These are phyloP conservation scores for Madurella fahalii DNA, from an alignment of 2,329 filamentous ascomycete genomes.

Conservation along the genomic window DNA sequence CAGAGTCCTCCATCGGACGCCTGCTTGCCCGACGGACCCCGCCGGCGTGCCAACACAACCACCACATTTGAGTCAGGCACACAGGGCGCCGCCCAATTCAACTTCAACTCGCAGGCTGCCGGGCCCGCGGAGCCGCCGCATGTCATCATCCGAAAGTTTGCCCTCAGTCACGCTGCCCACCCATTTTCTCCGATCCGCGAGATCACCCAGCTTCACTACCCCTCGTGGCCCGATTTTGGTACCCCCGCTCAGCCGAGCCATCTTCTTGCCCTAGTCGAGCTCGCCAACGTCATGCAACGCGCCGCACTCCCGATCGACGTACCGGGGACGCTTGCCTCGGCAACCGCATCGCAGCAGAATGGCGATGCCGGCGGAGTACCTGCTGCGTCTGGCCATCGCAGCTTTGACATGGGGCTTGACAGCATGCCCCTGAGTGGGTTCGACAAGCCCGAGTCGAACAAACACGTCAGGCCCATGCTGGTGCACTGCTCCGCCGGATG, in stretches of 20 bases:
- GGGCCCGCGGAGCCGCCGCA: slow-evolving; percentile 58
- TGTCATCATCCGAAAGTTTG: slow-evolving; percentile 83
- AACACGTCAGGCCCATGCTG: slow-evolving; percentile 64
- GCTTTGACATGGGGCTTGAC: too few relatives aligned
- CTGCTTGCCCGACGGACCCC: slow-evolving; percentile 36
- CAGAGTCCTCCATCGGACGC: slow-evolving; percentile 17
- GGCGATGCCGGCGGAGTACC: neutral
- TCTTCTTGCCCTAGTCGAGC: slow-evolving; percentile 82
- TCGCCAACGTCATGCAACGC: slow-evolving; percentile 71
- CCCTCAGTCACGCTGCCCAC: slow-evolving; percentile 68
- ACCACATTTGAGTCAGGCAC: slow-evolving; percentile 38
- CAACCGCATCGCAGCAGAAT: slow-evolving; percentile 2
- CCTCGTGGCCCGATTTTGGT: slow-evolving; percentile 96
- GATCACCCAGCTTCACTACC: slow-evolving; percentile 91
- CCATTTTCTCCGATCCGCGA: slow-evolving; percentile 86
- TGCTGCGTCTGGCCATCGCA: neutral
- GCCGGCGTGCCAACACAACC: slow-evolving; percentile 53
- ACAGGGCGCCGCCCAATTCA: slow-evolving; percentile 28
- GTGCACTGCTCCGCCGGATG: slow-evolving; percentile 97
- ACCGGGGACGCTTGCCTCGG: slow-evolving; percentile 18
- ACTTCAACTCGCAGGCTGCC: slow-evolving; percentile 26
- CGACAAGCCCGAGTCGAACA: slow-evolving; percentile 56
- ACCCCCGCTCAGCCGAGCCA: slow-evolving; percentile 85
- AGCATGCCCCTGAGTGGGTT: slow-evolving; percentile 41
- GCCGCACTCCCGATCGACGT: slow-evolving; percentile 46